phyloP scores from a whole-genome alignment of 2,329 filamentous ascomycete genomes.

The Fusarium incarnatum region DNA sequence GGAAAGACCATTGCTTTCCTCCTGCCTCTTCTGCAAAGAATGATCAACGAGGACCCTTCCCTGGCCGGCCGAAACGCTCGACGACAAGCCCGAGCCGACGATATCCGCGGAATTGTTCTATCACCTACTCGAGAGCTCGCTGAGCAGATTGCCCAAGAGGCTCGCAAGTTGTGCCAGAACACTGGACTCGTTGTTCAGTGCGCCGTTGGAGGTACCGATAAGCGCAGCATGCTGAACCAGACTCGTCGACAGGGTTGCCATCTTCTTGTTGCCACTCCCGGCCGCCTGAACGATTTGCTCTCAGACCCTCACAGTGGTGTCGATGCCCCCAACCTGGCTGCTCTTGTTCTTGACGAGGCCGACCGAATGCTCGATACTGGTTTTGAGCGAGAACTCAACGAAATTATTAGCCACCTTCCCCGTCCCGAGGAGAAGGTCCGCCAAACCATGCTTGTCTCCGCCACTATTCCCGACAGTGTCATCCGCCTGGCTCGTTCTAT shows the following conservation, averaged over 20 bases:
- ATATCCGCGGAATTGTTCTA: constrained; percentile 77
- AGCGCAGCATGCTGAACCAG: constrained; percentile 72
- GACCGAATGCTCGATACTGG: constrained; percentile 99
- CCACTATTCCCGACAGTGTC: constrained; percentile 88
- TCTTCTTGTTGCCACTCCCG: constrained; percentile 89
- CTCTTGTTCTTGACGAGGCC: constrained; percentile 95
- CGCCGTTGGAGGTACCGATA: constrained; percentile 93
- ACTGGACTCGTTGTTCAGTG: constrained; percentile 77
- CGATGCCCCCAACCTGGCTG: constrained; percentile 83
- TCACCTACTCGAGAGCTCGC: constrained; percentile 86
- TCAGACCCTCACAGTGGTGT: constrained; percentile 73
- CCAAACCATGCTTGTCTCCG: constrained; percentile 95
- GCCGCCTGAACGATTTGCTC: constrained; percentile 85
- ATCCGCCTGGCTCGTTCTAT: constrained; percentile 81
- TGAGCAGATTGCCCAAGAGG: constrained; percentile 84
- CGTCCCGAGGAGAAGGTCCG: constrained; percentile 71
- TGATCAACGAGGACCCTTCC: constrained; percentile 72
- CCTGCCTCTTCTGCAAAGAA: constrained; percentile 83
- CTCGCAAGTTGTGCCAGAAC: constrained; percentile 68
- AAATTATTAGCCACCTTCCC: constrained; percentile 74
- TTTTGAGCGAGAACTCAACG: constrained; percentile 73
- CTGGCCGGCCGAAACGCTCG: constrained; percentile 62
- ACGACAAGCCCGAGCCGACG: constrained; percentile 59
- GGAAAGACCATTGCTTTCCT: constrained; percentile 97
- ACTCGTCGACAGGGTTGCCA: constrained; percentile 85